phyloP scores from a whole-genome alignment of 2,329 filamentous ascomycete genomes.

The Helotiales sp. region DNA sequence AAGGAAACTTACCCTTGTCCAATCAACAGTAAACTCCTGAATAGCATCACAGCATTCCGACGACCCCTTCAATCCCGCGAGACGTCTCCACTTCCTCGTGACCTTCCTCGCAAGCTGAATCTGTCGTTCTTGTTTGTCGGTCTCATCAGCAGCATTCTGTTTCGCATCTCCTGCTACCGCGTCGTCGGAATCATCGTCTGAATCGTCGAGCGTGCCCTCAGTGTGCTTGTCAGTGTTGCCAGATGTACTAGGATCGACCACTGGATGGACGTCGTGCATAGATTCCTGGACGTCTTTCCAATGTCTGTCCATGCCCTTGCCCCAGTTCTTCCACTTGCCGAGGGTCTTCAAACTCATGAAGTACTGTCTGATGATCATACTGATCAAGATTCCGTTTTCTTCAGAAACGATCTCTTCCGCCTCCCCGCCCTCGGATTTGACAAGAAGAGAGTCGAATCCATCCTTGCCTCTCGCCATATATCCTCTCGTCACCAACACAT shows the following conservation, averaged over 20 bases:
- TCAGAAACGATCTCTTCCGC: conserved; percentile 24
- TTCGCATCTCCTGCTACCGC: neutral
- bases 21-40: conserved; percentile 21
- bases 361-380: conserved; percentile 27
- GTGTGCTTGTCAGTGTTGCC: neutral
- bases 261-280: conserved; percentile 10
- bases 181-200: conserved; percentile 10
- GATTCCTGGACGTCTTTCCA: conserved; percentile 24
- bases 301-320: conserved; percentile 24
- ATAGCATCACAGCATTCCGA: conserved; percentile 20
- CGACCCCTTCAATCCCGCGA: conserved; percentile 20
- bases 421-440: conserved; percentile 18
- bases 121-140: conserved; percentile 10
- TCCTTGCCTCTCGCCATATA: conserved; percentile 26
- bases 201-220: conserved; percentile 16
- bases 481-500: conserved; percentile 22
- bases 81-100: conserved; percentile 25
- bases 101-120: conserved; percentile 24
- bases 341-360: conserved; percentile 27
- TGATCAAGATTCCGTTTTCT: conserved; percentile 26
- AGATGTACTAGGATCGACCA: conserved; percentile 2
- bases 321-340: conserved; percentile 25
- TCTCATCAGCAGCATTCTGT: neutral
- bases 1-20: conserved; percentile 19
- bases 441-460: conserved; percentile 22